Evolutionary conservation across 2,329 filamentous ascomycete genomes (phyloP).

Genomic region (Alternaria sp.): DNA sequence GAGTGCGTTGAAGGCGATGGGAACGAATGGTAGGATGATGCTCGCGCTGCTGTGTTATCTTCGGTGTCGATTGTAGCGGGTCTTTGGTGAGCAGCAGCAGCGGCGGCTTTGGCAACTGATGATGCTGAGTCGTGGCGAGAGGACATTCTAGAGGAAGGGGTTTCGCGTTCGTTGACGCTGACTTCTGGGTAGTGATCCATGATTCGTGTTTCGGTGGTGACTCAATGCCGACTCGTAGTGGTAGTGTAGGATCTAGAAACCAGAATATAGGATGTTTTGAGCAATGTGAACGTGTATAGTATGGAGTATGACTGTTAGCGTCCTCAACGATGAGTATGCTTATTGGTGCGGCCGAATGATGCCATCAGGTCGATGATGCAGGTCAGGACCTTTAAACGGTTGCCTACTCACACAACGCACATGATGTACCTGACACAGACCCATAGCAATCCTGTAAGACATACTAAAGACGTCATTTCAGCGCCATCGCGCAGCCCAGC

Average conservation of each 20-base stretch:
- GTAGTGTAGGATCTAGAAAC: not conserved
- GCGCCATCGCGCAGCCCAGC: conserved; percentile 18
- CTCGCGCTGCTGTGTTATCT: not conserved
- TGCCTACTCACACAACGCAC: conserved; percentile 13
- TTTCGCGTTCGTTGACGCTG: conserved; percentile 32
- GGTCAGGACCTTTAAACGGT: conserved; percentile 6
- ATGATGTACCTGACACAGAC: conserved; percentile 12
- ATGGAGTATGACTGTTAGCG: not conserved
- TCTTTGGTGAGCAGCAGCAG: not conserved
- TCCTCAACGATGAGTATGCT: not conserved
- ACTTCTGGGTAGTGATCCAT: conserved; percentile 39
- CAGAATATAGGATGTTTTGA: not conserved
- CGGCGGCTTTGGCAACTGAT: conserved; percentile 19
- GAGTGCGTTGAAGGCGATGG: conserved; percentile 19
- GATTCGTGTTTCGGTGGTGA: conserved; percentile 5
- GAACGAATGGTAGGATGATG: conserved; percentile 22
- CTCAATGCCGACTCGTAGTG: not conserved
- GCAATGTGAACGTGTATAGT: not conserved
- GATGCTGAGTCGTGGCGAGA: conserved; percentile 31
- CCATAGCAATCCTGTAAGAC: conserved; percentile 12
- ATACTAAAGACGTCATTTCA: conserved; percentile 27
- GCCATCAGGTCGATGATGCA: conserved; percentile 4
- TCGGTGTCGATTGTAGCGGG: conserved; percentile 1
- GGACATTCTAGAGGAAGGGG: conserved; percentile 20
- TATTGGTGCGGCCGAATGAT: not conserved